These are phyloP conservation scores for Neurospora sp. DNA, from an alignment of 495 filamentous ascomycete species.

Conservation along the genomic window DNA sequence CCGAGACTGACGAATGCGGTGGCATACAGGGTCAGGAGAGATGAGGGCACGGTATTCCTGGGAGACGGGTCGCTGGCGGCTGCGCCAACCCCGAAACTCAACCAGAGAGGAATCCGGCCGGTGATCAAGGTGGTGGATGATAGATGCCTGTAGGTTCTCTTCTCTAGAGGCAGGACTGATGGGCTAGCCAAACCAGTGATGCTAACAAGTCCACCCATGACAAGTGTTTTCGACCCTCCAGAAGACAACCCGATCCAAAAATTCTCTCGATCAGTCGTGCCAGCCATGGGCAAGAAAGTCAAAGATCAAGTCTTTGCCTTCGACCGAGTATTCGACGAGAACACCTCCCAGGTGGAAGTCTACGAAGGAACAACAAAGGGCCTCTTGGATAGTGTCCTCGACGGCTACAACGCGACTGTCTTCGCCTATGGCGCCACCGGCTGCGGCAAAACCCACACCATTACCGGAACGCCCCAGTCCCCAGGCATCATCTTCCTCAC, in stretches of 20 bases:
- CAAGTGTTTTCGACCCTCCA: conserved; percentile 90
- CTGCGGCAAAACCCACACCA: conserved; percentile 94
- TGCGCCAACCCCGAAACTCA: conserved; percentile 71
- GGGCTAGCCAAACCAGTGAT: not conserved
- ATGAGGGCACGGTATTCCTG: conserved; percentile 84
- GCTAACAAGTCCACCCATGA: conserved; percentile 2
- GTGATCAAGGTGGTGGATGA: conserved; percentile 97
- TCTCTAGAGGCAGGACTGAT: not conserved
- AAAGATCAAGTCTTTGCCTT: conserved; percentile 98
- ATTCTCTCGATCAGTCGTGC: conserved; percentile 74
- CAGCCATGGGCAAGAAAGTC: conserved; percentile 71
- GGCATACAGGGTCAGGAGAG: conserved; percentile 51
- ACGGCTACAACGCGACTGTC: conserved; percentile 97
- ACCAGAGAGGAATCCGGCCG: conserved; percentile 74
- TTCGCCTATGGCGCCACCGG: conserved; percentile 98
- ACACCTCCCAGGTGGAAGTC: conserved; percentile 82
- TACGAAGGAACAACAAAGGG: conserved; percentile 88
- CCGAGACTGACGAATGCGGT: conserved; percentile 8
- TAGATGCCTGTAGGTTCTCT: conserved; percentile 70
- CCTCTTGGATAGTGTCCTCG: conserved; percentile 87
- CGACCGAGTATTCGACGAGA: conserved; percentile 95
- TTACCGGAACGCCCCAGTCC: conserved; percentile 76
- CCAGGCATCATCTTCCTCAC: conserved; percentile 98
- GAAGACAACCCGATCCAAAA: conserved; percentile 93
- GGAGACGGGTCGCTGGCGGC: conserved; percentile 88